Percentiles rank a stretch among this genome's conserved stretches.
Evolutionary conservation across 495 filamentous ascomycete species (phyloP).

Genomic region (Friedmanniomyces endolithicus): DNA sequence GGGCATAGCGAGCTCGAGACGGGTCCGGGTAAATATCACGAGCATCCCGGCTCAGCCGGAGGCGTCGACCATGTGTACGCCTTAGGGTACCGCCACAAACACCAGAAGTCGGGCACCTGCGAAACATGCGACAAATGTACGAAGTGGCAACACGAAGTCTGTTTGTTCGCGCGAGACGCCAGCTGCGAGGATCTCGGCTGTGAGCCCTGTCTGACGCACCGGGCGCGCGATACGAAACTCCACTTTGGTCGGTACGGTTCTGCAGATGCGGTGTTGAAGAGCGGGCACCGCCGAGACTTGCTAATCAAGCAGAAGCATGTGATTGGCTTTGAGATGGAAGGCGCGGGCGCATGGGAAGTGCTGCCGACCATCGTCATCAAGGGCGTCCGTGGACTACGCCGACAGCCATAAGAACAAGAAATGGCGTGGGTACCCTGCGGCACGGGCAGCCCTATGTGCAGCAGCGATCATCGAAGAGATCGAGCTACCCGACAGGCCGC

Average conservation of each 20-base stretch:
- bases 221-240: slow-evolving; percentile 9
- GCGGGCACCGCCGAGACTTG: slow-evolving; percentile 18
- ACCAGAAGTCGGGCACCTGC: background rate
- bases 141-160: slow-evolving; percentile 3
- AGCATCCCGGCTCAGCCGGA: background rate
- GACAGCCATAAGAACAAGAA: slow-evolving; percentile 26
- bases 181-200: slow-evolving; percentile 4
- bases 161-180: background rate
- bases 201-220: background rate
- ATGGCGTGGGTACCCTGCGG: slow-evolving; percentile 21
- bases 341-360: slow-evolving; percentile 19
- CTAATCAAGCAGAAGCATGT: slow-evolving; percentile 5
- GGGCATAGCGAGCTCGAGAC: background rate
- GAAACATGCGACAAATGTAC: background rate
- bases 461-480: slow-evolving; percentile 19
- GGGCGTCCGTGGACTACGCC: slow-evolving; percentile 26
- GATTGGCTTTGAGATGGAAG: slow-evolving; percentile 28
- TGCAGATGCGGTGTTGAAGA: slow-evolving; percentile 26
- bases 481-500: slow-evolving; percentile 37
- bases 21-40: background rate
- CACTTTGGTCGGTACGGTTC: slow-evolving; percentile 33
- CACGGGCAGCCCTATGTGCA: slow-evolving; percentile 19
- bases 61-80: background rate
- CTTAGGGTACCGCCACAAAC: slow-evolving; percentile 1
- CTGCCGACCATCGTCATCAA: slow-evolving; percentile 23